Conservation (phyloP, 305 asterid genomes). For the Fraxinus velutina region DNA sequence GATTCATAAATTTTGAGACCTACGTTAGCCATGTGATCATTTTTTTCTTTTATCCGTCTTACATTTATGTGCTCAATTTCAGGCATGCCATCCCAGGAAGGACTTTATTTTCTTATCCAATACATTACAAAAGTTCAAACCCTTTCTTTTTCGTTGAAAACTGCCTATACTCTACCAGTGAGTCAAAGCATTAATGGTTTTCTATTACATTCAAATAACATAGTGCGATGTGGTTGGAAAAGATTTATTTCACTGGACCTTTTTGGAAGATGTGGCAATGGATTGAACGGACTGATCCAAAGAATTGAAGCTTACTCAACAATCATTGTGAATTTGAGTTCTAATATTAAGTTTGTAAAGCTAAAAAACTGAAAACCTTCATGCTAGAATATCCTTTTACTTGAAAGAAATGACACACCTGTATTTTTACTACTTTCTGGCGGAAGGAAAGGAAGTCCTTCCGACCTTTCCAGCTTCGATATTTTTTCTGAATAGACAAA, state of each 20-base stretch:
- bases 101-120: neutral
- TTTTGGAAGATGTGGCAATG: neutral
- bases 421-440: slow-evolving; percentile 92
- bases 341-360: neutral
- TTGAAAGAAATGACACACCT: slow-evolving; percentile 45
- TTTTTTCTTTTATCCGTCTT: neutral
- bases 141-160: neutral
- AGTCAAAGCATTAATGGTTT: neutral
- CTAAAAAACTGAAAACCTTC: neutral
- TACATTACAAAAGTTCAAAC: neutral
- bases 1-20: neutral
- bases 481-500: slow-evolving; percentile 87
- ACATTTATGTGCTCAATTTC: neutral
- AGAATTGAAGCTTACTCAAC: neutral
- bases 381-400: neutral
- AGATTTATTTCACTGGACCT: neutral
- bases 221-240: neutral
- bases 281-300: neutral
- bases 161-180: neutral
- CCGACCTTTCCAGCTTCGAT: slow-evolving; percentile 88
- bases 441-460: slow-evolving; percentile 78
- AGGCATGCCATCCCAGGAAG: neutral
- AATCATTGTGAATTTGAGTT: neutral
- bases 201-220: neutral
- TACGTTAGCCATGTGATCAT: neutral